Conservation (phyloP, 208 protist species). For the Wallacemonas sp. region DNA sequence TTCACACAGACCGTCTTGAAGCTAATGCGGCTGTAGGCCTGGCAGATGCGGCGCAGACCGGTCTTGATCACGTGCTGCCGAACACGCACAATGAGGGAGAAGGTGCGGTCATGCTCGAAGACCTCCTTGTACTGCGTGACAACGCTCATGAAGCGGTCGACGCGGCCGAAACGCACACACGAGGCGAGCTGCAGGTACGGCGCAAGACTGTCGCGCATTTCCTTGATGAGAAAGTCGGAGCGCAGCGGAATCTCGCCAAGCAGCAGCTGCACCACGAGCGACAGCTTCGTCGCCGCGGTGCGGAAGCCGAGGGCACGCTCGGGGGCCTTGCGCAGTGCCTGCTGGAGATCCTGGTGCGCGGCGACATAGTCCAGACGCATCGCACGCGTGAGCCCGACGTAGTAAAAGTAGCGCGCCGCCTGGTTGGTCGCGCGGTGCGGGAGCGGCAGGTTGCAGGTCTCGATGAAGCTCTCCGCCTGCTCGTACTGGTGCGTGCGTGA, state of each 20-base stretch:
- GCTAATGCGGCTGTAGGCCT: conserved; percentile 97
- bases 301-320: conserved; percentile 94
- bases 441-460: conserved; percentile 76
- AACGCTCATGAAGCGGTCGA: conserved; percentile 92
- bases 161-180: conserved; percentile 94
- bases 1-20: conserved; percentile 95
- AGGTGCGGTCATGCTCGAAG: conserved; percentile 95
- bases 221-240: conserved; percentile 86
- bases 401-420: conserved; percentile 95
- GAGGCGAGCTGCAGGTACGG: conserved; percentile 96
- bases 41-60: conserved; percentile 96
- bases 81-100: conserved; percentile 95
- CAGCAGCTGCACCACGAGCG: conserved; percentile 96
- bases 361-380: conserved; percentile 97
- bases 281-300: conserved; percentile 93
- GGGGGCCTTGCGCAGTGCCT: conserved; percentile 97
- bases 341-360: conserved; percentile 91
- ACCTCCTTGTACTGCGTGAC: conserved; percentile 86
- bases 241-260: conserved; percentile 97
- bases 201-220: conserved; percentile 84
- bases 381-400: conserved; percentile 95
- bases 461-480: conserved; percentile 84
- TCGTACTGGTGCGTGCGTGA: conserved; percentile 75
- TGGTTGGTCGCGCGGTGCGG: conserved; percentile 91
- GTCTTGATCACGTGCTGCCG: conserved; percentile 98